A percentile compares a stretch with the other conserved stretches of the same genome.
Conservation (phyloP, 306 rosid species). For the Quercus alba region DNA sequence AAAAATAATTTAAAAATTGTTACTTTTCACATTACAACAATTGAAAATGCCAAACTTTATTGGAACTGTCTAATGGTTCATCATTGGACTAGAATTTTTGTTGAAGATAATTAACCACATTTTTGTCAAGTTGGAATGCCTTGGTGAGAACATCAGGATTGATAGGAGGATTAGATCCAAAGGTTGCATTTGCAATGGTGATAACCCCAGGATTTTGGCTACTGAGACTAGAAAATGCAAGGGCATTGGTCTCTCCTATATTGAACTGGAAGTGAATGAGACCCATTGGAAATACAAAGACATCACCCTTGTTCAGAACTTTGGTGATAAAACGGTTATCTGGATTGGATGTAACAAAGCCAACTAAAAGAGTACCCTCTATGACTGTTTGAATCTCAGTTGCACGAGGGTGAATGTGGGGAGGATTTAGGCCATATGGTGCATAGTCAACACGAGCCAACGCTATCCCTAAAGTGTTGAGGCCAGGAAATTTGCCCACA, state of each 20-base stretch:
- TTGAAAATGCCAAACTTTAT: too few species aligned
- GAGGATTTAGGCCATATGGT: not conserved
- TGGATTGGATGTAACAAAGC: too few species aligned
- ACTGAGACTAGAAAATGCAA: not conserved
- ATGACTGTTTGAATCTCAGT: too few species aligned
- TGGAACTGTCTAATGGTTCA: not conserved
- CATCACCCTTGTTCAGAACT: too few species aligned
- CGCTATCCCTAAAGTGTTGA: not conserved
- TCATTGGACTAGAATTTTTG: not conserved
- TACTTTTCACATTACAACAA: too few species aligned
- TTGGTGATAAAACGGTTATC: too few species aligned
- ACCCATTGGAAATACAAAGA: too few species aligned
- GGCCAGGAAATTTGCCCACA: not conserved
- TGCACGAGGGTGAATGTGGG: too few species aligned
- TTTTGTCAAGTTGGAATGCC: not conserved
- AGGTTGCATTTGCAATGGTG: too few species aligned
- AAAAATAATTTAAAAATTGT: too few species aligned
- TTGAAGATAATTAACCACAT: not conserved
- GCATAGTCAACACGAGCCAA: not conserved
- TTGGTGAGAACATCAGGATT: not conserved
- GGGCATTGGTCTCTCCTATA: not conserved
- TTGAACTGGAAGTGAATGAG: not conserved
- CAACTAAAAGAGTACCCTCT: too few species aligned
- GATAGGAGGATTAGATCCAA: not conserved
- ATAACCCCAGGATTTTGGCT: not conserved